Evolutionary conservation across 2,329 filamentous ascomycete species (phyloP).

Genomic region (Fusarium domesticum): DNA sequence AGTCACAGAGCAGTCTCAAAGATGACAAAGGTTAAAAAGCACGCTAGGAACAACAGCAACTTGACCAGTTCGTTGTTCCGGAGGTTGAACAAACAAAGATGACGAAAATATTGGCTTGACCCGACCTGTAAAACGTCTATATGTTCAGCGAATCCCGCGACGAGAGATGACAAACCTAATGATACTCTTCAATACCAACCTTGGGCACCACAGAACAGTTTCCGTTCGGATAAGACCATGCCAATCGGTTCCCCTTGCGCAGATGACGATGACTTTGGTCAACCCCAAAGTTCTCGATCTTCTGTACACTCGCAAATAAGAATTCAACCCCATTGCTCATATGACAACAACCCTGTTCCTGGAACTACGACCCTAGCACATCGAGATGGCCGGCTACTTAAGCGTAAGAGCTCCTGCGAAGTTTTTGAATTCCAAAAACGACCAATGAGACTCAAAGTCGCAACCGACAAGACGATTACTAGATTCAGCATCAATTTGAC

Average conservation of each 20-base stretch:
- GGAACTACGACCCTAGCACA: background rate
- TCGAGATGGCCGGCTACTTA: background rate
- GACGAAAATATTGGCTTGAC: background rate
- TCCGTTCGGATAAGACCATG: background rate
- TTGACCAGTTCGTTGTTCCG: background rate
- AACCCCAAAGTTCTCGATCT: background rate
- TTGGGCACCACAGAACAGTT: too few relatives aligned
- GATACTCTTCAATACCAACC: too few relatives aligned
- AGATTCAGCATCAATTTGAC: conserved; percentile 13
- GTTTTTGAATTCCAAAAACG: background rate
- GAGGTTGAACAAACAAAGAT: background rate
- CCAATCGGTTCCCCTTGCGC: background rate
- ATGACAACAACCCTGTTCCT: background rate
- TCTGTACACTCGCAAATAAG: background rate
- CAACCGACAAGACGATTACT: too few relatives aligned
- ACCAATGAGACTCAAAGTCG: background rate
- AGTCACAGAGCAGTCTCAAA: background rate
- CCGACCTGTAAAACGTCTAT: background rate
- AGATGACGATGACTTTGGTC: background rate
- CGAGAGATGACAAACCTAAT: background rate
- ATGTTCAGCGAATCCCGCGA: background rate
- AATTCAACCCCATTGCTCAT: background rate
- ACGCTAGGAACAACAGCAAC: background rate
- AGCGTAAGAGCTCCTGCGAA: background rate
- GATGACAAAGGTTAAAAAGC: background rate